Evolutionary conservation across 352 stramenopile genomes (phyloP), one percentile per base, ranked within the genome.

Genomic region (Globisporangium echinulatum): DNA sequence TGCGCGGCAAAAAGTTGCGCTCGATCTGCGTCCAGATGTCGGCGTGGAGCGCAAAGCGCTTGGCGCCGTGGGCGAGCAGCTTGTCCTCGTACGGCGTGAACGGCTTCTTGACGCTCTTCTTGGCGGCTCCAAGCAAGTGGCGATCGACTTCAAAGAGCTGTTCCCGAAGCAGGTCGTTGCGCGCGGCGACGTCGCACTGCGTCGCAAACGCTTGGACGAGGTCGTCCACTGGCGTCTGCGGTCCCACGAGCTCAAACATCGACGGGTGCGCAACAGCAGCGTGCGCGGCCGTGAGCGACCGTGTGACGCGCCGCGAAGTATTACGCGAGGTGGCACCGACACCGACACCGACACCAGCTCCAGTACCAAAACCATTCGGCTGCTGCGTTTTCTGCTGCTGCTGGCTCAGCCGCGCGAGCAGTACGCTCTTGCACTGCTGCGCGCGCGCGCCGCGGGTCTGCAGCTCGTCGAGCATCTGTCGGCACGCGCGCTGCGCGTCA

Each of bases 161-260:
- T 38, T 79, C 70, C 49, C 83, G 68, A 49, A 94, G 71, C 2
- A 56, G 58, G 17, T 67, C 56, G 60, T 87, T 75, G 17, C 81
- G 77, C 7, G 89, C 79, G 46, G 71, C 54, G 4, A 90, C 46
- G 0, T 67, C 77, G 38, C 79, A 90, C 0, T 66, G 64, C 17
- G 58, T 64, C 4, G 58, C 65, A 59, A 92, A 88, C 2, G 43
- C 55, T 9, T 65, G 60, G 0, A 75, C 76, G 8, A 94, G 56
- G n/a, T 85, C 61, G 11, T 87, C 72, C 1, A 89, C 62, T 25
- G 25, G 25, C 0, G 76, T 70, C 49, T 89, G 77, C 0, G 82
- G 82, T 4, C 79, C 79, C 1, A 92, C 78, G 54, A 94, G 66
- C 50, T 94, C 85, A 64, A 93, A 94, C 82, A 94, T 94, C 7